These are phyloP conservation scores for Quercus bicolor DNA, from an alignment of 306 rosid species.

Conservation along the genomic window DNA sequence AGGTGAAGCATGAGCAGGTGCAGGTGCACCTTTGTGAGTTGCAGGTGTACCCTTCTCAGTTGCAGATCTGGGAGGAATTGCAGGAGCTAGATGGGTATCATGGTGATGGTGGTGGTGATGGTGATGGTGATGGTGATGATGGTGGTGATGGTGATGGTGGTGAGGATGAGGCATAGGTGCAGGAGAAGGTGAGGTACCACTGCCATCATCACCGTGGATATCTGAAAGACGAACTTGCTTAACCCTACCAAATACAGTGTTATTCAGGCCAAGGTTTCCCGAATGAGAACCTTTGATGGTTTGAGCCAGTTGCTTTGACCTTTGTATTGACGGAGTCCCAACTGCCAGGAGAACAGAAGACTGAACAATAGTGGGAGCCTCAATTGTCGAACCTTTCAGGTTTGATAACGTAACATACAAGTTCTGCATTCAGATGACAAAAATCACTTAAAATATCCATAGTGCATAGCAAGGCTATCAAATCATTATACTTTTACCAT, in stretches of 20 bases:
- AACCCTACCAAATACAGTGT: slow-evolving; percentile 81
- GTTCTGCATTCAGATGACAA: slow-evolving; percentile 56
- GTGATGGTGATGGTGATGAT: slow-evolving; percentile 42
- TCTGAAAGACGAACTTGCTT: slow-evolving; percentile 90
- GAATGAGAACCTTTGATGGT: slow-evolving; percentile 73
- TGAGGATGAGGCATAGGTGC: slow-evolving; percentile 66
- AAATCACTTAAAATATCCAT: slow-evolving; percentile 28
- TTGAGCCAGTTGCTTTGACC: slow-evolving; percentile 83
- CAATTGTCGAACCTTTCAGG: slow-evolving; percentile 68
- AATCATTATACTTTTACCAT: slow-evolving; percentile 13
- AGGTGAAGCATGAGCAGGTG: slow-evolving; percentile 52
- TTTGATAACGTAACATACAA: slow-evolving; percentile 61
- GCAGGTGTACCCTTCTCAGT: slow-evolving; percentile 21
- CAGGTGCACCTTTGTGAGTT: slow-evolving; percentile 27
- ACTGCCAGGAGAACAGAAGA: slow-evolving; percentile 59
- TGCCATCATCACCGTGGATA: slow-evolving; percentile 48
- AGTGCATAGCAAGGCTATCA: slow-evolving; percentile 16
- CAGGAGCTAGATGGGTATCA: slow-evolving; percentile 43
- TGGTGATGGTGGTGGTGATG: slow-evolving; percentile 51
- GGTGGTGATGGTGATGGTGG: slow-evolving; percentile 23
- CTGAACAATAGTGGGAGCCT: slow-evolving; percentile 71
- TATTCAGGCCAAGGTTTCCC: slow-evolving; percentile 79
- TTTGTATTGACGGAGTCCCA: slow-evolving; percentile 61
- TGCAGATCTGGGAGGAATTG: slow-evolving; percentile 51
- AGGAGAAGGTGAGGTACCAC: slow-evolving; percentile 49